Evolutionary conservation across 345 rosid species (phyloP).

Genomic region (Eutrema heterophyllum): DNA sequence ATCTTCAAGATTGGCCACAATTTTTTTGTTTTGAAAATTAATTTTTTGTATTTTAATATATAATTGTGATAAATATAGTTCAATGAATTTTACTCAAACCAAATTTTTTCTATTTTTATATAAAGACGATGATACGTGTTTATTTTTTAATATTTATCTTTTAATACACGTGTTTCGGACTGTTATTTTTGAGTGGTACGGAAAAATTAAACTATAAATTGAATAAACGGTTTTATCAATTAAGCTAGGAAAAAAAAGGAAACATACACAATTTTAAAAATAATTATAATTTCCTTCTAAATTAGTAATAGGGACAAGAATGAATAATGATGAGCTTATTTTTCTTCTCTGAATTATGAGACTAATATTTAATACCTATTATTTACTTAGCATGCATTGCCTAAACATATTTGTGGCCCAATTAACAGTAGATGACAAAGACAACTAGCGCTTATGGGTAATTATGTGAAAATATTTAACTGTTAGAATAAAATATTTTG

Average conservation of each 20-base stretch:
- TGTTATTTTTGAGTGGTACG: not conserved
- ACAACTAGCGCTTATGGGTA: not conserved
- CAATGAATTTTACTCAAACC: slow-evolving; percentile 3
- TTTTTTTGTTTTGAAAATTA: not conserved
- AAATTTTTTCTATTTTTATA: slow-evolving; percentile 20
- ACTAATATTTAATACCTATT: not conserved
- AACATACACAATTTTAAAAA: not conserved
- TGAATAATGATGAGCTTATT: not conserved
- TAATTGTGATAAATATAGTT: slow-evolving; percentile 18
- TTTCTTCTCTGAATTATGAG: not conserved
- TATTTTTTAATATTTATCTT: not conserved
- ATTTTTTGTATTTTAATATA: not conserved
- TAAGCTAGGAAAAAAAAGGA: not conserved
- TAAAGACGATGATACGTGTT: not conserved
- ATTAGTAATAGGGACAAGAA: not conserved
- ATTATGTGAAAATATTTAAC: not conserved
- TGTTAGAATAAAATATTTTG: too few relatives aligned
- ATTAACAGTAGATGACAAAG: not conserved
- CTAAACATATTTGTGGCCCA: not conserved
- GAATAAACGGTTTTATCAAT: not conserved
- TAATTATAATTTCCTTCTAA: not conserved
- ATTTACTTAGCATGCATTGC: not conserved
- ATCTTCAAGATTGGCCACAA: slow-evolving; percentile 29
- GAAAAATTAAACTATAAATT: not conserved
- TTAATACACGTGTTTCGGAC: not conserved